A percentile compares a stretch with the other conserved stretches of the same genome.
Evolutionary conservation across 306 rosid genomes (phyloP).

Genomic region (Sicyos edulis): DNA sequence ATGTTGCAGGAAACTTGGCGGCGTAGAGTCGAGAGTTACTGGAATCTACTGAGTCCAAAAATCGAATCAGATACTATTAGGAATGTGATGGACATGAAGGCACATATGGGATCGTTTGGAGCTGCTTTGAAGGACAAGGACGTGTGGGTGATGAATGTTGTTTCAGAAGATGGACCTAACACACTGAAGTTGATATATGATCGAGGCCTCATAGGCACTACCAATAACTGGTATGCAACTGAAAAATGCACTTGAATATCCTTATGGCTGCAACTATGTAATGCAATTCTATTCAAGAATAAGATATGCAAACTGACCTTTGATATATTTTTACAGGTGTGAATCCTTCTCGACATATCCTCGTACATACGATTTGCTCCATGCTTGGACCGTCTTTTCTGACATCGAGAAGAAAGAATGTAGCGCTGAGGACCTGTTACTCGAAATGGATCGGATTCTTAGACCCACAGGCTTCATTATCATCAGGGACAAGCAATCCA

Average conservation of each 20-base stretch:
- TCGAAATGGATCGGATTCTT: slow-evolving; percentile 86
- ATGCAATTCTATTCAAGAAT: no score
- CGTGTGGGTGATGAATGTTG: slow-evolving; percentile 98
- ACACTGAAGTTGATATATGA: slow-evolving; percentile 82
- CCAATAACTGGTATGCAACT: slow-evolving; percentile 65
- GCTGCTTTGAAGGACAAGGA: slow-evolving; percentile 78
- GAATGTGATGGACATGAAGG: slow-evolving; percentile 96
- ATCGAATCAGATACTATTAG: slow-evolving; percentile 53
- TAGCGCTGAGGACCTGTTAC: slow-evolving; percentile 62
- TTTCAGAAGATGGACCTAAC: slow-evolving; percentile 75
- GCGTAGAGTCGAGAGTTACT: slow-evolving; percentile 70
- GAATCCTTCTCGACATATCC: slow-evolving; percentile 95
- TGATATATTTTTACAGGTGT: slow-evolving; percentile 38
- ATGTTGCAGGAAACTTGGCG: slow-evolving; percentile 68
- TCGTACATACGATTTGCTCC: slow-evolving; percentile 80
- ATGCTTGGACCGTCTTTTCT: slow-evolving; percentile 76
- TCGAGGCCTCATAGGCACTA: slow-evolving; percentile 83
- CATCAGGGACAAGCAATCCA: slow-evolving; percentile 56
- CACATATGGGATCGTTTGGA: slow-evolving; percentile 81
- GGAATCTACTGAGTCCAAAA: slow-evolving; percentile 71
- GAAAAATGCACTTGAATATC: neutral
- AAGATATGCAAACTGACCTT: neutral
- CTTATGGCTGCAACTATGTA: neutral
- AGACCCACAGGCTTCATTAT: slow-evolving; percentile 80
- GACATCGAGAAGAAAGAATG: slow-evolving; percentile 73